Evolutionary conservation across 169 alveolate species (phyloP).

Genomic region (Eimeria sp.): DNA sequence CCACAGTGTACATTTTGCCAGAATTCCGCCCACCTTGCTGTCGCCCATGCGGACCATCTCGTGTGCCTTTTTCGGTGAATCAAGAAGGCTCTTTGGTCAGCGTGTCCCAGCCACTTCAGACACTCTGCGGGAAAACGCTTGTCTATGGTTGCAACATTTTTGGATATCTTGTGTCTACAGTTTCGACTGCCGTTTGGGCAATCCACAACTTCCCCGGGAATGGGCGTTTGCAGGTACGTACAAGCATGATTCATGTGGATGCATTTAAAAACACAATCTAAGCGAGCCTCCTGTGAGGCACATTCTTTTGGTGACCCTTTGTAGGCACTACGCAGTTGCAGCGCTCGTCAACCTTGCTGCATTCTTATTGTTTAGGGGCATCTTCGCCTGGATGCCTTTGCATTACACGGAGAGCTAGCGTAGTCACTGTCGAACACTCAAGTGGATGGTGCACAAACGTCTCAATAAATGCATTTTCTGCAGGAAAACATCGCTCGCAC

Average conservation of each 20-base stretch:
- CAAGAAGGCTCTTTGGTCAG: not conserved
- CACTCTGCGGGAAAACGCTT: not conserved
- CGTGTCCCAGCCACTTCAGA: not conserved
- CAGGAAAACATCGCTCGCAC: constrained; percentile 84
- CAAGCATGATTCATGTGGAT: not conserved
- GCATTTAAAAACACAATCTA: not conserved
- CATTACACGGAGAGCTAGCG: not conserved
- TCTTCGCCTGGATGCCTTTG: not conserved
- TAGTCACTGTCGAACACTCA: not conserved
- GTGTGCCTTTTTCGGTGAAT: constrained; percentile 80
- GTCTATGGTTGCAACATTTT: not conserved
- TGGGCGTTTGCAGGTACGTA: constrained; percentile 79
- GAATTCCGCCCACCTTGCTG: constrained; percentile 75
- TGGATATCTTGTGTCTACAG: not conserved
- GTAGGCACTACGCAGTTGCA: not conserved
- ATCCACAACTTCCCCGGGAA: constrained; percentile 54
- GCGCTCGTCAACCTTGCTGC: not conserved
- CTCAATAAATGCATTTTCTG: not conserved
- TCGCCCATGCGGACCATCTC: constrained; percentile 79
- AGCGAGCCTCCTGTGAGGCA: not conserved
- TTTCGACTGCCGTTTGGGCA: constrained; percentile 61
- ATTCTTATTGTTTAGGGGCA: not conserved
- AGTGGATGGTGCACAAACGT: not conserved
- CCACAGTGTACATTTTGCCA: constrained; percentile 55
- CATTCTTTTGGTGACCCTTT: not conserved